Conservation (phyloP, 345 rosid species). For the Triadica sebifera region DNA sequence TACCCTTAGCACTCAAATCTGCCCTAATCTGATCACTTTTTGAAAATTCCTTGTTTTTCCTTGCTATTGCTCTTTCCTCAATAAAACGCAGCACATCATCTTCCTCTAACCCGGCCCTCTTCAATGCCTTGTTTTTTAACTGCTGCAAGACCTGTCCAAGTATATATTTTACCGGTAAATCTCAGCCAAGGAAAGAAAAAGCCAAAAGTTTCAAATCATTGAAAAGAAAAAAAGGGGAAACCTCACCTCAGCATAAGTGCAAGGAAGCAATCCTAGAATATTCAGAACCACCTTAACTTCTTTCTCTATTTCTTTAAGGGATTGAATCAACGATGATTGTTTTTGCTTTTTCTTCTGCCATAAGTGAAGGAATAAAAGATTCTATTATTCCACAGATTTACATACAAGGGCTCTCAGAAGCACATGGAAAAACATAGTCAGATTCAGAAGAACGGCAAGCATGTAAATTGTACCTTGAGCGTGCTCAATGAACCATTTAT, state of each 20-base stretch:
- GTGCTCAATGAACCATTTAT: conserved; percentile 55
- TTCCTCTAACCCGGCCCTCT: conserved; percentile 59
- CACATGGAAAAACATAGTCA: neutral
- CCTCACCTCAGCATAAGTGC: conserved; percentile 52
- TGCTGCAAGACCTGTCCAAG: conserved; percentile 50
- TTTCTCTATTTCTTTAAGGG: conserved; percentile 57
- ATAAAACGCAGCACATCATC: conserved; percentile 46
- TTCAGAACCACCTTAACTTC: conserved; percentile 56
- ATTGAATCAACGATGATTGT: conserved; percentile 44
- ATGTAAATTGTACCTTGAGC: conserved; percentile 52
- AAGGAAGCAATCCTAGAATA: conserved; percentile 61
- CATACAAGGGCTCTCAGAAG: no score
- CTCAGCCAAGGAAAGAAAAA: neutral
- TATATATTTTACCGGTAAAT: neutral
- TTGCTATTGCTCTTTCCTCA: conserved; percentile 55
- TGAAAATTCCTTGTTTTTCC: conserved; percentile 64
- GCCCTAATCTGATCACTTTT: conserved; percentile 73
- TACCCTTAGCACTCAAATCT: conserved; percentile 56
- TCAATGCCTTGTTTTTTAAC: conserved; percentile 62
- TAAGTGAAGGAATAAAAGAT: neutral
- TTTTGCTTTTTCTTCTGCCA: conserved; percentile 77
- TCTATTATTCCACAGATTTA: neutral
- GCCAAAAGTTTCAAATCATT: neutral
- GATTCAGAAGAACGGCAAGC: conserved; percentile 1
- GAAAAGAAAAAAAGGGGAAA: neutral